Conservation (phyloP, 2,329 filamentous ascomycete genomes). For the Calonectria pseudoturangicola region DNA sequence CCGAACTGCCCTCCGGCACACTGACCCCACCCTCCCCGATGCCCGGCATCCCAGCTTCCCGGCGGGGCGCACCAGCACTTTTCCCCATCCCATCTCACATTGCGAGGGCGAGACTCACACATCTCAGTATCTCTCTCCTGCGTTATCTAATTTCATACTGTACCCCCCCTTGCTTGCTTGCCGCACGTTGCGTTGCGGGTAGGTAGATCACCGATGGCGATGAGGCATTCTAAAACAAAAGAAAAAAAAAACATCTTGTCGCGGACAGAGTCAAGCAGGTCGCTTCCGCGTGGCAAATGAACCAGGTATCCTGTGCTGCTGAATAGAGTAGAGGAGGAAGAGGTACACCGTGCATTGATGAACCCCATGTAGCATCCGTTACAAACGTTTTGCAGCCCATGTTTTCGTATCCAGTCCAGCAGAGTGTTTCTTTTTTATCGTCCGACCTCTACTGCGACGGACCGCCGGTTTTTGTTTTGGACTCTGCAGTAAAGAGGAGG, state of each 20-base stretch:
- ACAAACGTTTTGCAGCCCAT: conserved; percentile 5
- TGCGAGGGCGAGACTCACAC: conserved; percentile 2
- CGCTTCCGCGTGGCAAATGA: conserved; percentile 30
- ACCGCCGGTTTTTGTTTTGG: not conserved
- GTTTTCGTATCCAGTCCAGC: conserved; percentile 7
- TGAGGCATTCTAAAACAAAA: conserved; percentile 20
- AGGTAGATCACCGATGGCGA: conserved; percentile 20
- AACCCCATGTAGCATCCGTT: not conserved
- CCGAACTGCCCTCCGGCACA: conserved; percentile 34
- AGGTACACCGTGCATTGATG: conserved; percentile 41
- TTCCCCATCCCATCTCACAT: conserved; percentile 19
- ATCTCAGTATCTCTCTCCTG: not conserved
- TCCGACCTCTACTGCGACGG: conserved; percentile 2
- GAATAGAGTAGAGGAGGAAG: not conserved
- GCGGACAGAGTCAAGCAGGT: conserved; percentile 10
- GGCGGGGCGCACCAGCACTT: conserved; percentile 40
- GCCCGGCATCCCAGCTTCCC: conserved; percentile 41
- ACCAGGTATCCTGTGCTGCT: conserved; percentile 17
- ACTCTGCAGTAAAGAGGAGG: conserved; percentile 8
- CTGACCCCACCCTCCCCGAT: conserved; percentile 13
- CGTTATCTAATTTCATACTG: not conserved
- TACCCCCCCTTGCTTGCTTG: conserved; percentile 12
- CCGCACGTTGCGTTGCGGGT: conserved; percentile 31
- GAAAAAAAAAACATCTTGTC: conserved; percentile 20
- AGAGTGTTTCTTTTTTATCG: conserved; percentile 5